These are phyloP conservation scores for Whalleya microplaca DNA, from an alignment of 2,329 filamentous ascomycete genomes.

Conservation along the genomic window DNA sequence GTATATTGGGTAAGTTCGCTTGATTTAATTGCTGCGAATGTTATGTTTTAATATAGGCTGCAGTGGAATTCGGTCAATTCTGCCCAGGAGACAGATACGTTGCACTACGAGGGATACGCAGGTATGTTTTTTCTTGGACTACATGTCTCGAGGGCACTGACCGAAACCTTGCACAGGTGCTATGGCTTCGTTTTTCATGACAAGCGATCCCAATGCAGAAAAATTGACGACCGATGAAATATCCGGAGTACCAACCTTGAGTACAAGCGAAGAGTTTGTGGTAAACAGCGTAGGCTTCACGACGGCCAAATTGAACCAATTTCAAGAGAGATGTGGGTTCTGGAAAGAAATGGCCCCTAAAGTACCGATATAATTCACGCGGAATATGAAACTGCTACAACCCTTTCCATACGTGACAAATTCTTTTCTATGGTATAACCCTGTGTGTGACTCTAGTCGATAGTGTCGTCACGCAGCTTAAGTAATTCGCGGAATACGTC, in stretches of 20 bases:
- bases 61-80: constrained; percentile 61
- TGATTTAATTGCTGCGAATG: background rate
- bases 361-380: constrained; percentile 46
- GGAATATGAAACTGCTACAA: background rate
- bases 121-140: constrained; percentile 17
- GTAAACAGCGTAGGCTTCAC: constrained; percentile 50
- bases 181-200: constrained; percentile 63
- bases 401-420: background rate
- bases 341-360: constrained; percentile 52
- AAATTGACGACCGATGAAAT: constrained; percentile 53
- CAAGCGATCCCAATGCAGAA: constrained; percentile 59
- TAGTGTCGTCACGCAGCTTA: constrained; percentile 69
- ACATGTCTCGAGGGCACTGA: constrained; percentile 5
- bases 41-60: constrained; percentile 4
- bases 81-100: constrained; percentile 53
- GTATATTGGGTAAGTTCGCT: constrained; percentile 52
- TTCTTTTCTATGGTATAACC: constrained; percentile 1
- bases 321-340: constrained; percentile 55
- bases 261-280: constrained; percentile 52
- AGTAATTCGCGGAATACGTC: constrained; percentile 80
- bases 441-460: constrained; percentile 48
- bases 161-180: constrained; percentile 47
- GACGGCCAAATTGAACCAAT: constrained; percentile 40
- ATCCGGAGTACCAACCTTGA: constrained; percentile 49
- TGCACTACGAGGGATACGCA: constrained; percentile 58